Percentiles rank a stretch among this genome's conserved stretches.
phyloP scores from a whole-genome alignment of 441 rosid species.

The Corymbia calophylla region DNA sequence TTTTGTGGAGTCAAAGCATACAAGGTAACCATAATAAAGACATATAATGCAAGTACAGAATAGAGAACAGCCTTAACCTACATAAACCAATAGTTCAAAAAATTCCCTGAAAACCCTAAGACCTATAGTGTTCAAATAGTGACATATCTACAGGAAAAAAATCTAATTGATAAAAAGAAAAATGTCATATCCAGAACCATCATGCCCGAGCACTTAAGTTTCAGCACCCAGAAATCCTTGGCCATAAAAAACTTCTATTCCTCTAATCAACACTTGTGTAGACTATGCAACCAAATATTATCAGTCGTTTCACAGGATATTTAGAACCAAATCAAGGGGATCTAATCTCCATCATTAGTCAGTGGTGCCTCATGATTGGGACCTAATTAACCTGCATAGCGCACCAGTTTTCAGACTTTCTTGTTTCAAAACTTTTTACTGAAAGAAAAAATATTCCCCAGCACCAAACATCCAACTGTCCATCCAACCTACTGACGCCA shows the following conservation, averaged over 20 bases:
- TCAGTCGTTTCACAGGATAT: not conserved
- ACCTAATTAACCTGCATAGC: not conserved
- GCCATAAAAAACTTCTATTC: not conserved
- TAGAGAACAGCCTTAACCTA: not conserved
- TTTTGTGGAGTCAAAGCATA: not conserved
- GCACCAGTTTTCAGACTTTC: not conserved
- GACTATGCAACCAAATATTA: not conserved
- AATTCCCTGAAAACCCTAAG: not conserved
- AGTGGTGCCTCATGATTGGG: not conserved
- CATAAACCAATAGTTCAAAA: not conserved
- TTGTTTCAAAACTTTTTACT: not conserved
- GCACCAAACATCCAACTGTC: not conserved
- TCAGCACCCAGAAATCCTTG: not conserved
- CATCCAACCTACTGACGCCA: not conserved
- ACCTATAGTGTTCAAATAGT: not conserved
- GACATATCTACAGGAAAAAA: not conserved
- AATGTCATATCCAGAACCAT: not conserved
- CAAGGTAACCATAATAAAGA: not conserved
- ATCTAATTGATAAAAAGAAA: not conserved
- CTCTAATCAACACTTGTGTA: not conserved
- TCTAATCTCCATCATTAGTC: not conserved
- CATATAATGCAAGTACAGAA: not conserved
- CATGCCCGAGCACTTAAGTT: not conserved
- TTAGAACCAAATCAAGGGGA: not conserved
- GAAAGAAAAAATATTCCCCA: not conserved